Evolutionary conservation across 148 eudicot genomes (phyloP), one percentile per base, ranked within the genome.

Genomic region (Nepenthes mirabilis): DNA sequence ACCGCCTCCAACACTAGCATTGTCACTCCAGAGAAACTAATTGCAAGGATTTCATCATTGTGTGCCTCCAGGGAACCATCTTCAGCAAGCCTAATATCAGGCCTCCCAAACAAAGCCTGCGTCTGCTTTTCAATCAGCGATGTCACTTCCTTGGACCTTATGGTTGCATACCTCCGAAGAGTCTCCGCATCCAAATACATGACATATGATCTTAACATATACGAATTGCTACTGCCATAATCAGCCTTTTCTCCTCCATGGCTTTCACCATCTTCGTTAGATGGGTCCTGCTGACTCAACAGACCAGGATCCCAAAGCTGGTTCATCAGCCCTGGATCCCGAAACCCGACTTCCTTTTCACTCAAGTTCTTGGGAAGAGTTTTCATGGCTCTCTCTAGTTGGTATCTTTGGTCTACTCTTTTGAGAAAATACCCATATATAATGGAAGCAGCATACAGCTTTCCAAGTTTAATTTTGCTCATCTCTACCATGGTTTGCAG

Each of bases 121-220:
- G 99, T 93, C 65, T 93, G 99, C 79, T 75, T 89, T 62, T 93
- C 99, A 2, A 93, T 89, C 75, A 89, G 69, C 14, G 95, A 84
- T 49, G 86, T 68, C 3, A 95, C 91, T 81, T 89, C 99, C 55
- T 73, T 82, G 3, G 99, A 93, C 70, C 99, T 80, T 68, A 93
- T 73, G 40, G 91, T 86, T 6, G 97, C 97, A 34, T 88, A 93
- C 61, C 90, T 78, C 73, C 89, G 89, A 43, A 93, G 91, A 13
- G 99, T 93, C 50, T 89, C 99, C 0, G 85, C 68, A 78, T 93
- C 99, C 76, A 93, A 74, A 74, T 89, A 84, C 99, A 82, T 84
- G 33, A 89, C 97, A 56, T 93, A 93, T 8, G 97, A 86, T 80
- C 80, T 80, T 33, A 93, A 72, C 62, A 77, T 79, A 61, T 80